These are phyloP conservation scores for Allium cepa DNA, from an alignment of 106 monocot species.

Conservation along the genomic window DNA sequence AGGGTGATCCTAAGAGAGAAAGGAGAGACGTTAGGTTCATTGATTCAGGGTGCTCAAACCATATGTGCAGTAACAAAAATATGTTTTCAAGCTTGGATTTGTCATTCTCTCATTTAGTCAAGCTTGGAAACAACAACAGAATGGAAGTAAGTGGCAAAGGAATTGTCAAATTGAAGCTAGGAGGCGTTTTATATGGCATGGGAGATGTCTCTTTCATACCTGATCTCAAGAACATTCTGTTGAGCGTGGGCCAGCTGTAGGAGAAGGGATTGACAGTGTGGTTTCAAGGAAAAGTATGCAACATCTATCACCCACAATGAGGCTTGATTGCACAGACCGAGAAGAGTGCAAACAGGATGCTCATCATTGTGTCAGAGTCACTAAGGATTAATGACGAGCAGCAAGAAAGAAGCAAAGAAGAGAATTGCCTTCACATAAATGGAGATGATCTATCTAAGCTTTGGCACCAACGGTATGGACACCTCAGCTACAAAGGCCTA, in stretches of 20 bases:
- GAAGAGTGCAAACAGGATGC: neutral
- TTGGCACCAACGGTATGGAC: neutral
- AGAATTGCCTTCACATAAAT: neutral
- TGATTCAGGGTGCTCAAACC: neutral
- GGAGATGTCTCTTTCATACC: too few relatives aligned
- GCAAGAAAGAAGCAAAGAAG: neutral
- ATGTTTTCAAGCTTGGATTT: constrained; percentile 1
- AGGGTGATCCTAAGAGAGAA: neutral
- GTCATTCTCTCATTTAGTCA: neutral
- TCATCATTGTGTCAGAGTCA: neutral
- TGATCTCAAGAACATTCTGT: too few relatives aligned
- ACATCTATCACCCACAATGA: neutral
- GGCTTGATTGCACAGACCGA: neutral
- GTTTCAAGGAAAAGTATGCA: neutral
- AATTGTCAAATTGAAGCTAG: too few relatives aligned
- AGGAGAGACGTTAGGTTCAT: neutral
- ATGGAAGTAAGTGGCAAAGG: neutral
- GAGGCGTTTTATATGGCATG: too few relatives aligned
- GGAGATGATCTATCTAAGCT: neutral
- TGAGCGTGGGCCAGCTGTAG: too few relatives aligned
- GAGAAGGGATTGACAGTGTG: neutral
- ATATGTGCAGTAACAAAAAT: neutral
- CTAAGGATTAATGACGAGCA: neutral
- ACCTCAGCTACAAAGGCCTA: neutral
- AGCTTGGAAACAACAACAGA: neutral